Evolutionary conservation across 2,329 filamentous ascomycete genomes (phyloP), one percentile per base, ranked within the genome.

Genomic region (Botrytis fragariae): DNA sequence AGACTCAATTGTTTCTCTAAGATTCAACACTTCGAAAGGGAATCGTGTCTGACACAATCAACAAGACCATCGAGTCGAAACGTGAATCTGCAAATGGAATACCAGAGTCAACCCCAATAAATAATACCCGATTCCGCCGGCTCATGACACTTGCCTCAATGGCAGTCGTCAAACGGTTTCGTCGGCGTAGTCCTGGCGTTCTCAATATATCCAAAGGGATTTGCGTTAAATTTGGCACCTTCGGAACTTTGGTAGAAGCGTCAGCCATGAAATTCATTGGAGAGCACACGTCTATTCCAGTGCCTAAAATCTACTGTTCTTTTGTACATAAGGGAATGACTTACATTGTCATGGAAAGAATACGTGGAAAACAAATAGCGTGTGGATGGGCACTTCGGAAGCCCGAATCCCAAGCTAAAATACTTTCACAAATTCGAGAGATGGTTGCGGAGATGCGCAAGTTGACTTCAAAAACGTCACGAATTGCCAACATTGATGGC

Each of bases 281-380:
- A 10, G 72, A 80, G 44, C 45, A 84, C 71, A 83, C 82, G 6
- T 81, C 80, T 60, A 80, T 83, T 61, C 81, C 82, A 1, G 80
- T 82, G 5, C 82, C 82, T 2, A 81, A 78, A 72, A 78, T 83
- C 16, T 72, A 78, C 44, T 83, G 80, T 74, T 78, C 82, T 37
- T 84, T 83, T 75, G 77, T 72, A 16, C 78, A 67, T 61, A 72
- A 72, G 9, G 78, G 74, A 6, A 42, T 8, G 22, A 81, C 80
- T 0, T 84, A 83, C 54, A 83, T 83, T 51, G 75, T 82, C 54
- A 84, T 83, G 81, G 79, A 82, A 75, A 79, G 77, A 67, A 81
- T 83, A 32, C 74, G 79, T 37, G 82, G 82, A 16, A 75, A 80
- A 1, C 80, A 78, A 1, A 77, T 83, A 72, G 76, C 75, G 29